Evolutionary conservation across 2,329 filamentous ascomycete genomes (phyloP), one percentile per base, ranked within the genome.

Genomic region (Aureobasidium sp.): DNA sequence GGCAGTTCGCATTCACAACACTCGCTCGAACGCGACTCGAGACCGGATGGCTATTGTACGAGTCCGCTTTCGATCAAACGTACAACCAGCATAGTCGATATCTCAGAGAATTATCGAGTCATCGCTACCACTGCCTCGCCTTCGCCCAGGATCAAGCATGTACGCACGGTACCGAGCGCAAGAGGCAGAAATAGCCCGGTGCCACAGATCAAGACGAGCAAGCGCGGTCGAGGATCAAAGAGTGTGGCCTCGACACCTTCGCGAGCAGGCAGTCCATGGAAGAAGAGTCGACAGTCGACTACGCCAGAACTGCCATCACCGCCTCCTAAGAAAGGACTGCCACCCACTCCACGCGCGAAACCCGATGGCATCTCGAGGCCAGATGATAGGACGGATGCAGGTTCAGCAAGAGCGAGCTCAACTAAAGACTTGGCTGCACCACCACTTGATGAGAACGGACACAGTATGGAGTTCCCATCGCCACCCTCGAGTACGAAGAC

Each of bases 261-360:
- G 6, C 48, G 56, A n/a, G 35, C 49, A 45, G 19, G 52, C 3
- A 62, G 59, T 54, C 52, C 60, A 27, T 52, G 27, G 35, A 64
- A 64, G 54, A 49, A 40, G 31, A 45, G 8, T 45, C 58, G 17
- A 33, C 40, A 37, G 22, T 17, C 22, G 14, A 44, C 19, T 14
- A 60, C 50, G 14, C 45, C 61, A 24, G 53, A 69, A n/a, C 53
- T 73, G 5, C 70, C 70, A 3, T 72, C 71, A 8, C 70, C 71
- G 5, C 71, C 70, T 17, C 72, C 71, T 2, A 71, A 68, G 39
- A 64, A 69, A 29, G 68, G 67, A 37, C 63, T 72, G 27, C 72
- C 72, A 15, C 72, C 72, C 2, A 74, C 72, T 11, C 72, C 71
- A 15, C 37, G 15, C 22, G 39, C 47, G 15, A 33, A 31, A 8